Conservation (phyloP, 164 flowering plant species). For the Amborella trichopoda region DNA sequence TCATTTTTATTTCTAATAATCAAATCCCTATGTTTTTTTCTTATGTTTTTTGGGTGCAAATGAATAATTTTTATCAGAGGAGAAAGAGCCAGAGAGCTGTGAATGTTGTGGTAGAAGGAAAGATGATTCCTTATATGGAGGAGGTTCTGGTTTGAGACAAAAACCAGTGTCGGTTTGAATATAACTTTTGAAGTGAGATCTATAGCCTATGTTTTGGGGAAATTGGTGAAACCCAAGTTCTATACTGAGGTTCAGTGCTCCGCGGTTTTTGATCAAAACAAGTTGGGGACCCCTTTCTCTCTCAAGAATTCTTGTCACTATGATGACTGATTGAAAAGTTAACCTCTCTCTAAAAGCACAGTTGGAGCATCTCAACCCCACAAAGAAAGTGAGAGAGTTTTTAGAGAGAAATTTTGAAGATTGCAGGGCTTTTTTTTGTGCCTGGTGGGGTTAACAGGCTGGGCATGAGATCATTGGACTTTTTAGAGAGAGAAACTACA, state of each 20-base stretch:
- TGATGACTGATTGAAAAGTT: too few species aligned
- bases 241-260: slow-evolving; percentile 34
- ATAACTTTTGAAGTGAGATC: slow-evolving; percentile 58
- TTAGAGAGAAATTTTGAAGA: too few species aligned
- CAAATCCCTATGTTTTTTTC: not conserved
- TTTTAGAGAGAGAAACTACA: too few species aligned
- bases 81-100: slow-evolving; percentile 46
- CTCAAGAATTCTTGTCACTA: slow-evolving; percentile 32
- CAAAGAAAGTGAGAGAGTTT: too few species aligned
- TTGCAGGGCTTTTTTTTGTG: too few species aligned
- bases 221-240: slow-evolving; percentile 68
- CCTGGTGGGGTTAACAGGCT: too few species aligned
- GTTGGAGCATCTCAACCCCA: too few species aligned
- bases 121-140: slow-evolving; percentile 77
- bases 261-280: slow-evolving; percentile 30
- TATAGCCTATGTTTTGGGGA: slow-evolving; percentile 71
- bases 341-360: too few species aligned
- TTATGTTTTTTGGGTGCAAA: slow-evolving; percentile 15
- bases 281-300: slow-evolving; percentile 33
- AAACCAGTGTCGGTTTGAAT: slow-evolving; percentile 36
- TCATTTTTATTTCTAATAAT: not conserved
- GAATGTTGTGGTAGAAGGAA: slow-evolving; percentile 28
- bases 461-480: too few species aligned
- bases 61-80: slow-evolving; percentile 47
- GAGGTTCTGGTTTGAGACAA: slow-evolving; percentile 21